Base-by-base conservation (phyloP, 139 green algal genomes). In the Chlorella sp. region DNA sequence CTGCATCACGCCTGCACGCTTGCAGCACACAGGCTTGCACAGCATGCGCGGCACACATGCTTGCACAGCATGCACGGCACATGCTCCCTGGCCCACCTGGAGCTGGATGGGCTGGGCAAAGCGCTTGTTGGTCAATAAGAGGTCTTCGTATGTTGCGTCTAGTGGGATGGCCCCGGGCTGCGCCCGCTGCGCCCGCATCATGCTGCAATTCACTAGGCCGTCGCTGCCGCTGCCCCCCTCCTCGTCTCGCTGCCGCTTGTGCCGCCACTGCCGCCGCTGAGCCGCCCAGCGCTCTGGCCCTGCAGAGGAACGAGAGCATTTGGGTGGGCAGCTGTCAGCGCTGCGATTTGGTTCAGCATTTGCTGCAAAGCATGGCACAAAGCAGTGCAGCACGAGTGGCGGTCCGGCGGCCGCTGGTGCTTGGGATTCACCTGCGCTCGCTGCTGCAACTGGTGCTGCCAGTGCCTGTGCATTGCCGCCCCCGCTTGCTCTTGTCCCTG, bases 281-380 rank as follows among this genome's bases (percentile, higher is more conserved):
- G 37, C 84, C 32, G 84, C 84, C 84, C 84, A 88, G n/a, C 64
- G 66, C 24, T 81, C 84, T 2, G 84, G 84, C 7, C 84, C 84
- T 85, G 78, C 77, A 82, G 36, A 34, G 36, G 28, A 78, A 78
- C 14, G 48, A 5, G 7, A 57, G 48, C 48, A 57, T 57, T 57
- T 57, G 48, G 48, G 7, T 16, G 48, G 7, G 9, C 48, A 57
- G 48, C 48, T 57, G 48, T 57, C 7, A 57, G 48, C 48, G 48
- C 48, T 57, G 48, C 9, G 48, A 9, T 5, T 57, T 57, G 48
- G 48, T 57, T 16, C 48, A 57, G 48, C 48, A 57, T 57, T 57
- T 5, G 48, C 48, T 57, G 48, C 48, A 9, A 16, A 9, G 48
- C 48, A 57, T 57, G 48, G 48, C 48, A 16, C 48, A 57, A 57